These are phyloP conservation scores for Trypanosomatidae sp. DNA, from an alignment of 208 protist species.

Conservation along the genomic window DNA sequence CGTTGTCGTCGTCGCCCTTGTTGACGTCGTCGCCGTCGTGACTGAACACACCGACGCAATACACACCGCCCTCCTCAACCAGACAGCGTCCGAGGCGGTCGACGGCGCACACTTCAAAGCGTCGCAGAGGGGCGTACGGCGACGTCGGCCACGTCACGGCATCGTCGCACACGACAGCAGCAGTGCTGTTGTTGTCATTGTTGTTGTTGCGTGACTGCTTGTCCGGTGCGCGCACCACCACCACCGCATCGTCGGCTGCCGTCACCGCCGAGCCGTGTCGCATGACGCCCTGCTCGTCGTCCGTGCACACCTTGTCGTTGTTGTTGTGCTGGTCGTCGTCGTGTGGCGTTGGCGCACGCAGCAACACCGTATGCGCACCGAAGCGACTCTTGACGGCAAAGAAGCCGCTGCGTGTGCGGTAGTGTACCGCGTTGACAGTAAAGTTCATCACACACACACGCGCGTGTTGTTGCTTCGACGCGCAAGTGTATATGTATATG, in stretches of 20 bases:
- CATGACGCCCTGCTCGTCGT: no score
- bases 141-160: no score
- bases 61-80: slow-evolving; percentile 14
- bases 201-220: background rate
- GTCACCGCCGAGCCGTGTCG: no score
- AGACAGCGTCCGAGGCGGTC: slow-evolving; percentile 30
- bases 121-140: no score
- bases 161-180: no score
- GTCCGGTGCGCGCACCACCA: background rate
- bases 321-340: background rate
- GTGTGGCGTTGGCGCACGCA: no score
- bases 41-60: slow-evolving; percentile 8
- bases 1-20: background rate
- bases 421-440: slow-evolving; percentile 21
- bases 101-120: slow-evolving; percentile 24
- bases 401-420: slow-evolving; percentile 9
- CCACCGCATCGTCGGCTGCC: background rate
- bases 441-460: slow-evolving; percentile 7
- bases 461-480: background rate
- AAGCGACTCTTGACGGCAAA: slow-evolving; percentile 22
- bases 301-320: no score
- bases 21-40: background rate
- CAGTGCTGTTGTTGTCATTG: no score
- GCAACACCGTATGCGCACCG: slow-evolving; percentile 20
- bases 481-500: background rate